These are phyloP conservation scores for Yamadazyma dushanensis DNA, from an alignment of 1,139 yeast species.

Conservation along the genomic window DNA sequence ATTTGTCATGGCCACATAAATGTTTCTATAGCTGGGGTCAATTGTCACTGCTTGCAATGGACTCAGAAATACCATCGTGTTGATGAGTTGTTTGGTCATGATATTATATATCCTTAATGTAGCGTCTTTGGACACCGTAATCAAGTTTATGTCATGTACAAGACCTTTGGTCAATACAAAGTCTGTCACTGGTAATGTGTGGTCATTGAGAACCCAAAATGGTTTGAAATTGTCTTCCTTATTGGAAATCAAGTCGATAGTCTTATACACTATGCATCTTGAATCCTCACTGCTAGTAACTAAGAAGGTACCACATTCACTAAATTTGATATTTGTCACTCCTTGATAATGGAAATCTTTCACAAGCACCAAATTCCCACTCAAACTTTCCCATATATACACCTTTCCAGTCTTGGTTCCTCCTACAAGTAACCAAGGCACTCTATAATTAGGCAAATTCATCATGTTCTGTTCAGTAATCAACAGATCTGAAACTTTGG, in stretches of 20 bases:
- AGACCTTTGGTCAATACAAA: slow-evolving; percentile 52
- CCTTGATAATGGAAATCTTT: slow-evolving; percentile 86
- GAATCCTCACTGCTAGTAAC: slow-evolving; percentile 83
- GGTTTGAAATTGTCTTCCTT: slow-evolving; percentile 35
- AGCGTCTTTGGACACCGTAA: slow-evolving; percentile 71
- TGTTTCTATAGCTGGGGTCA: slow-evolving; percentile 81
- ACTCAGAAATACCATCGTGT: slow-evolving; percentile 68
- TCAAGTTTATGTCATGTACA: slow-evolving; percentile 61
- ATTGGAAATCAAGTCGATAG: slow-evolving; percentile 55
- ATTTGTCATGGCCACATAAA: slow-evolving; percentile 75
- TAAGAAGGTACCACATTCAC: slow-evolving; percentile 66
- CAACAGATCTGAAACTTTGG: slow-evolving; percentile 6
- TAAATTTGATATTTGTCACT: slow-evolving; percentile 57
- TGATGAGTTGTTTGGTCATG: slow-evolving; percentile 43
- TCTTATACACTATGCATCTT: slow-evolving; percentile 73
- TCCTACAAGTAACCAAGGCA: slow-evolving; percentile 73
- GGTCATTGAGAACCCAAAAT: slow-evolving; percentile 62
- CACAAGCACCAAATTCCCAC: slow-evolving; percentile 72
- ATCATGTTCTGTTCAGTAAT: slow-evolving; percentile 9
- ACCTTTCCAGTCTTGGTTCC: slow-evolving; percentile 73
- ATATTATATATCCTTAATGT: slow-evolving; percentile 71
- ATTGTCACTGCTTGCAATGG: slow-evolving; percentile 59
- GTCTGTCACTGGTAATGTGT: slow-evolving; percentile 74
- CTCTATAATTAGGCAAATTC: slow-evolving; percentile 34
- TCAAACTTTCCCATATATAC: slow-evolving; percentile 82